Evolutionary conservation across 257 asterid genomes (phyloP), one percentile per base, ranked within the genome.

Genomic region (Apocynum venetum): DNA sequence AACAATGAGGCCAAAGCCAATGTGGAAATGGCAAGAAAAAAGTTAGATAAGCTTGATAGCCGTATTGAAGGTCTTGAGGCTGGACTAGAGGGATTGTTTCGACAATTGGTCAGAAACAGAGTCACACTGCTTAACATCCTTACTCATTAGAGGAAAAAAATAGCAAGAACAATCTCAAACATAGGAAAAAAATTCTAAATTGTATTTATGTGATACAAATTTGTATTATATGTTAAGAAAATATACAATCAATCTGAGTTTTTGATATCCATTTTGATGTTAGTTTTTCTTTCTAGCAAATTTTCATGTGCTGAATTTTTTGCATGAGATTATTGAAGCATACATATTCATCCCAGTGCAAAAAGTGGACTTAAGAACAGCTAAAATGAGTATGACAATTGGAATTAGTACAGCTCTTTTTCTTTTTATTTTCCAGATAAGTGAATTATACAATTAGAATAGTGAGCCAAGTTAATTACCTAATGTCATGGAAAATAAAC

Each of bases 51-150:
- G 4, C 81, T 92, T 61, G 89, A 84, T 52, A 17, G 35, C 8
- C 56, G 66, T 12, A 80, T 78, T 47, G 70, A 71, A 70, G 80
- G 75, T 35, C 79, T 85, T 72, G 89, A 85, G 19, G 52, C 64
- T 78, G 85, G 82, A 49, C 25, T 85, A 76, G 80, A 85, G 36
- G 53, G 85, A 77, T 73, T 85, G 83, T 80, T 82, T 55, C n/a
- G 82, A 65, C 80, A 78, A 43, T 70, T 85, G 75, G 79, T 85
- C 36, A 78, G 75, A 53, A 74, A 40, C 60, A 80, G 89, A 71
- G 89, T 85, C 8, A 72, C 83, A 13, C 77, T 85, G 79, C 89
- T 85, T 47, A 85, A 85, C 61, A 77, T 85, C 2, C 35, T 85
- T 38, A 78, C 70, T 17, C 71, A 36, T 64, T 80, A 76, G 78